Conservation (phyloP, 2,329 filamentous ascomycete genomes). For the Apiospora arundinis region DNA sequence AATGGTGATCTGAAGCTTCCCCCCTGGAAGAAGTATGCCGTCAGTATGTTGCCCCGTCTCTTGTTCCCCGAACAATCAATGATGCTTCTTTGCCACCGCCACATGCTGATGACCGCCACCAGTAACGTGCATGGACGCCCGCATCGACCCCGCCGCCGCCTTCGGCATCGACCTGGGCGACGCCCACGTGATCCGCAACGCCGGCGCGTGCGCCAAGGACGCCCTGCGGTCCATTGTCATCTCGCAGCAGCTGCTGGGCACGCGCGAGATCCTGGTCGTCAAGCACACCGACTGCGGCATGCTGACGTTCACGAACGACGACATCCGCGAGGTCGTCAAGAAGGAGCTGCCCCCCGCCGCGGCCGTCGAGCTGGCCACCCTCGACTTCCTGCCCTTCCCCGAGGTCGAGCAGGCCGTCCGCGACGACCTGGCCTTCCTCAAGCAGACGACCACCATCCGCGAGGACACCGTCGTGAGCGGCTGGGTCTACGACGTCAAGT, state of each 20-base stretch:
- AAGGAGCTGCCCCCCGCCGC: slow-evolving; percentile 63
- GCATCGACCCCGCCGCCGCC: slow-evolving; percentile 70
- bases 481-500: slow-evolving; percentile 76
- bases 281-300: slow-evolving; percentile 80
- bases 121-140: slow-evolving; percentile 85
- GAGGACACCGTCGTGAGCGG: slow-evolving; percentile 34
- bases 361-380: slow-evolving; percentile 47
- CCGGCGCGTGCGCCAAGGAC: slow-evolving; percentile 70
- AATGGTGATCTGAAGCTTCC: slow-evolving; percentile 71
- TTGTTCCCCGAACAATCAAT: not conserved
- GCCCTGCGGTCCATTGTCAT: slow-evolving; percentile 78
- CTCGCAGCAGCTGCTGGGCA: slow-evolving; percentile 79
- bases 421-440: slow-evolving; percentile 70
- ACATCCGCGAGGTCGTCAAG: slow-evolving; percentile 60
- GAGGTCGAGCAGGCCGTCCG: slow-evolving; percentile 69
- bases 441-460: slow-evolving; percentile 53
- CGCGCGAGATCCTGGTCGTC: slow-evolving; percentile 74
- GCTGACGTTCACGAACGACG: slow-evolving; percentile 69
- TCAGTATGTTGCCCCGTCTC: slow-evolving; percentile 54
- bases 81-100: slow-evolving; percentile 20
- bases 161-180: slow-evolving; percentile 77
- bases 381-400: slow-evolving; percentile 71
- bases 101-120: slow-evolving; percentile 26
- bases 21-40: slow-evolving; percentile 71
- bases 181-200: slow-evolving; percentile 80